A percentile compares a stretch with the other conserved stretches of the same genome.
Evolutionary conservation across 2,329 filamentous ascomycete genomes (phyloP).

Genomic region (Raffaelea arxii): DNA sequence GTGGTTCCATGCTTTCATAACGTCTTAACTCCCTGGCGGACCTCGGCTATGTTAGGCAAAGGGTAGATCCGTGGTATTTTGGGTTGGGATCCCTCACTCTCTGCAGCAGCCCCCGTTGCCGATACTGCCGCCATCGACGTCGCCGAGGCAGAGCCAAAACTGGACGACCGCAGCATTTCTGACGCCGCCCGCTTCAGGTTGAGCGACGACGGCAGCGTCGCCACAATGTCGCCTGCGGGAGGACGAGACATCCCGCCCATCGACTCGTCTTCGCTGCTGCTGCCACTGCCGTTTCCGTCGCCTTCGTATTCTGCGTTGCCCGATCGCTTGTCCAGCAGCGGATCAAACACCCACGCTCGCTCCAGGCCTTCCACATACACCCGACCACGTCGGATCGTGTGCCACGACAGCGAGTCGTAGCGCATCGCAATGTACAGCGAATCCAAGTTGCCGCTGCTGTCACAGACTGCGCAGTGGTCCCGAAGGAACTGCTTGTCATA

Average conservation of each 20-base stretch:
- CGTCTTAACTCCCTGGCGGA: slow-evolving; percentile 22
- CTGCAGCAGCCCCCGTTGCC: slow-evolving; percentile 15
- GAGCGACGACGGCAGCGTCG: slow-evolving; percentile 24
- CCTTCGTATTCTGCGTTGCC: background rate
- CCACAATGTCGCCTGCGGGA: slow-evolving; percentile 37
- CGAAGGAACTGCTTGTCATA: slow-evolving; percentile 44
- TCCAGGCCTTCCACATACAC: slow-evolving; percentile 43
- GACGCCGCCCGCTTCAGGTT: slow-evolving; percentile 43
- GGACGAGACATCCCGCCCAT: slow-evolving; percentile 17
- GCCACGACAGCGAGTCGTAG: slow-evolving; percentile 45
- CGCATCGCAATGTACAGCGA: slow-evolving; percentile 51
- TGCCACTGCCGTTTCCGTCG: slow-evolving; percentile 13
- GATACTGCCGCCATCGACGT: background rate
- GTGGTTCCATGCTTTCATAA: background rate
- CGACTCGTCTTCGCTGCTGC: slow-evolving; percentile 11
- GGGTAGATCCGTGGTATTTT: slow-evolving; percentile 29
- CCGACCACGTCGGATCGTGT: slow-evolving; percentile 36
- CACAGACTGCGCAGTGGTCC: slow-evolving; percentile 45
- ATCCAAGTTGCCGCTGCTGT: slow-evolving; percentile 44
- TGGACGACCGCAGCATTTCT: slow-evolving; percentile 40
- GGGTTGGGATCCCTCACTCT: slow-evolving; percentile 17
- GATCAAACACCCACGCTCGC: slow-evolving; percentile 42
- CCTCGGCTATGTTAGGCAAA: slow-evolving; percentile 25
- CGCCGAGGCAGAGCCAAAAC: slow-evolving; percentile 27
- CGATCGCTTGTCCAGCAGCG: slow-evolving; percentile 31